Percentiles rank a stretch among this genome's conserved stretches.
Conservation (phyloP, 306 rosid genomes). For the Acacia confusa region DNA sequence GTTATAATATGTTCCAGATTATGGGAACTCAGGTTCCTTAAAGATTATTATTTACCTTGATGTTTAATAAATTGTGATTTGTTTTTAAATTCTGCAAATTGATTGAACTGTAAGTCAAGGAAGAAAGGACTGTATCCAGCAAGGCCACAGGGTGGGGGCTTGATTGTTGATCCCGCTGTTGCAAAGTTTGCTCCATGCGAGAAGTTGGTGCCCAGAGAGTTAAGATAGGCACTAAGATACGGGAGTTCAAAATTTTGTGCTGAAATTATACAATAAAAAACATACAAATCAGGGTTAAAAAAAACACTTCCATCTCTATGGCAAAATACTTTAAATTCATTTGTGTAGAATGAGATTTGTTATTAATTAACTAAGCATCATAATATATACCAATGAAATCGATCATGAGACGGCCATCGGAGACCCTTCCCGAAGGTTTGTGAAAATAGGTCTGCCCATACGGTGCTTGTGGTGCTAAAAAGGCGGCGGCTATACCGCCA, state of each 20-base stretch:
- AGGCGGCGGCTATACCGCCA: constrained; percentile 61
- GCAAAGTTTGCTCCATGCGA: constrained; percentile 37
- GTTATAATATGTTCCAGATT: background rate
- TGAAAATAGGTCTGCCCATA: constrained; percentile 66
- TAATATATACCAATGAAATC: constrained; percentile 54
- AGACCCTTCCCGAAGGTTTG: constrained; percentile 53
- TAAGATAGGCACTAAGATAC: background rate
- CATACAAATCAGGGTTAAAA: background rate
- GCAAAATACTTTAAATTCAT: constrained; percentile 14
- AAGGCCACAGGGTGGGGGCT: background rate
- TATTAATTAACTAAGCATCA: no score
- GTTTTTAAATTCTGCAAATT: constrained; percentile 32
- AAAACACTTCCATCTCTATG: constrained; percentile 42
- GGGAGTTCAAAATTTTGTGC: background rate
- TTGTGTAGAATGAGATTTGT: no score
- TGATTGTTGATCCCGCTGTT: constrained; percentile 36
- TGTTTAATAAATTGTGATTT: constrained; percentile 19
- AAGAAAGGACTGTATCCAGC: constrained; percentile 46
- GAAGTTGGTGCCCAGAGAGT: background rate
- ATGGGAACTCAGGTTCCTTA: background rate
- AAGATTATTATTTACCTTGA: constrained; percentile 23
- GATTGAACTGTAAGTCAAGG: constrained; percentile 36
- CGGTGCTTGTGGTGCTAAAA: constrained; percentile 29
- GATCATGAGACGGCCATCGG: constrained; percentile 71
- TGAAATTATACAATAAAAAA: background rate